Evolutionary conservation across 192 early-diverging fungal genomes (phyloP), one percentile per base, ranked within the genome.

Genomic region (Coemansia pectinata): DNA sequence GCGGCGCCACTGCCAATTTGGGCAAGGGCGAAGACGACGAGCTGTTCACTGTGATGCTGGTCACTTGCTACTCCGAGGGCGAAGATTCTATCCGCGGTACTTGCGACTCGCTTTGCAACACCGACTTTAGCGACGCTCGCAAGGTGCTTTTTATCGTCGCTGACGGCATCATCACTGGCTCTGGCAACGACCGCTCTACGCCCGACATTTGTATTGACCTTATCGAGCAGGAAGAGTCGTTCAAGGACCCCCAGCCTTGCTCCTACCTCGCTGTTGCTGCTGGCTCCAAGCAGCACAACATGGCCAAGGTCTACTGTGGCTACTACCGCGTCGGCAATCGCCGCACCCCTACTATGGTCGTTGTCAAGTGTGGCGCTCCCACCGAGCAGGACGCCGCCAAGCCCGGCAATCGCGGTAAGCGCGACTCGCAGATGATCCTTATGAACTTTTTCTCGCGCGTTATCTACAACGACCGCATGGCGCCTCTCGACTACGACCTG

Each of bases 371-470:
- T 38, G 97, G 97, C 17, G 90, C 87, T 25, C 90, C 91, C 10
- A 85, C 81, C 23, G 97, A 99, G 85, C 81, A n/a, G 79, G 91
- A 39, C 81, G 89, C 58, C 86, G 90, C 62, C 95, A 96, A 5
- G 84, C 82, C 53, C 69, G 97, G 97, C 62, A 99, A 99, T 75
- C 87, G 96, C 47, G 98, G 98, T 70, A 99, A 99, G 86, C 94
- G 98, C 66, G 98, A 99, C 84, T 97, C 98, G 62, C 98, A 99
- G 81, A 90, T 99, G 85, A 85, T 99, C 33, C 86, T 98, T 70
- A 99, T 99, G 98, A 85, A 90, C 50, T 99, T 98, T 90, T 87
- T 99, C 68, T 95, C 94, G 74, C 91, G 94, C 74, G 95, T 99
- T n/a, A 94, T 95, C 82, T 98, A 94, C 75, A 91, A 97, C 73